Evolutionary conservation across 2,329 filamentous ascomycete genomes (phyloP), one percentile per base, ranked within the genome.

Genomic region (Orbilia quercus): DNA sequence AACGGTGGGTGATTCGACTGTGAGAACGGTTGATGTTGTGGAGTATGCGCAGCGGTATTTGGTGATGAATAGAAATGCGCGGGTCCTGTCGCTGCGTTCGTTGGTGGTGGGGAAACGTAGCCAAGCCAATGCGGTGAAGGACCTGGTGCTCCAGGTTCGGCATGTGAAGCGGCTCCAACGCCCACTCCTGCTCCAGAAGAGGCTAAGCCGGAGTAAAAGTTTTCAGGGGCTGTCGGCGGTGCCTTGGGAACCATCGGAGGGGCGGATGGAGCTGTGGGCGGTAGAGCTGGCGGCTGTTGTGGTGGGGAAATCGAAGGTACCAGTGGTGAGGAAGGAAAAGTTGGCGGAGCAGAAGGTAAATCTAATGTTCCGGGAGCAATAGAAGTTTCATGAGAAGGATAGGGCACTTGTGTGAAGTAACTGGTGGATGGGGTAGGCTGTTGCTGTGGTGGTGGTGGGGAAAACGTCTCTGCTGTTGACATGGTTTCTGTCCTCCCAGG

Each of bases 1-100:
- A 62, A 67, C 1, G 47, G 54, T 18, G 54, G 45, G 7, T 16
- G 40, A 11, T 54, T 54, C 90, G 77, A 91, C 89, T 38, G 67
- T 48, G 28, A 7, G 16, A 38, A 65, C 9, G 54, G 12, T 5
- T 54, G 47, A 25, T 22, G 58, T n/a, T 34, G 70, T 20, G 55
- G 62, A 4, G 64, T 42, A n/a, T 67, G 55, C 12, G 51, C 36
- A 40, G n/a, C 48, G n/a, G 36, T 40, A 16, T 7, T 45, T 22
- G 55, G 45, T 1, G 69, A 55, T 12, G 44, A 48, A 14, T 65
- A 73, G 23, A 54, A 60, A 23, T 73, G 55, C 16, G 53, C 5
- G 18, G 62, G 25, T 25, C 45, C 55, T 16, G 55, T 25, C 6
- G 42, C 34, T 2, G 48, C 31, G 44, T 54, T 53, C 2, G 53